Evolutionary conservation across 2,329 filamentous ascomycete species (phyloP), one percentile per base, ranked within the genome.

Genomic region (Fusarium redolens): DNA sequence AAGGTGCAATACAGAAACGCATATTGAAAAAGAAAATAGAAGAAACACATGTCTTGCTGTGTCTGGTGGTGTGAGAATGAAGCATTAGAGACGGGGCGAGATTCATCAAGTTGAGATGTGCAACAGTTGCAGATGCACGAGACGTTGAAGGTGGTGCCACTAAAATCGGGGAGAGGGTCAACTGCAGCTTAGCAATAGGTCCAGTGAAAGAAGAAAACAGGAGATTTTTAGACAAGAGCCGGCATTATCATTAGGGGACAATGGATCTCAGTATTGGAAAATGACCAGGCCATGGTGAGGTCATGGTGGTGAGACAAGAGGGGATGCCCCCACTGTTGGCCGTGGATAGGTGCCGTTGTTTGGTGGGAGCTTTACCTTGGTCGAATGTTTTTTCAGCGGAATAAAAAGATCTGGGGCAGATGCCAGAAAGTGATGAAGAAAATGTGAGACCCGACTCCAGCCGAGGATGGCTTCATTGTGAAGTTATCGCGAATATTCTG

Each of bases 301-400:
- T 75, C 73, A 75, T 75, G 73, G 73, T 75, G 73, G 73, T 75
- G 61, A 75, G 73, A 75, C 68, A 20, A 30, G 31, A 54, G 57
- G 50, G 43, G 14, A 35, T 40, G 62, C 45, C 71, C 65, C 71
- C 71, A 67, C 71, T 65, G 37, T 54, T 65, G 69, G 54, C 69
- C 65, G 35, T 51, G 43, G n/a, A 62, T 30, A 43, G 69, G 37
- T 57, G 33, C 51, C 65, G 35, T 45, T 69, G 25, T 52, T 60
- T 69, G 59, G 52, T 62, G 60, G 56, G 28, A 58, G 69, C 59
- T 68, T 60, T 63, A 48, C 55, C 52, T 48, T 62, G 63, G 68
- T 74, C 71, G 71, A 69, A 74, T 61, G 71, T 74, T 73, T 65
- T 65, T 67, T 30, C 35, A 41, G 18, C 30, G 41, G 50, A 65